Evolutionary conservation across 2,329 filamentous ascomycete genomes (phyloP).

Genomic region (Geosmithia putterillii): DNA sequence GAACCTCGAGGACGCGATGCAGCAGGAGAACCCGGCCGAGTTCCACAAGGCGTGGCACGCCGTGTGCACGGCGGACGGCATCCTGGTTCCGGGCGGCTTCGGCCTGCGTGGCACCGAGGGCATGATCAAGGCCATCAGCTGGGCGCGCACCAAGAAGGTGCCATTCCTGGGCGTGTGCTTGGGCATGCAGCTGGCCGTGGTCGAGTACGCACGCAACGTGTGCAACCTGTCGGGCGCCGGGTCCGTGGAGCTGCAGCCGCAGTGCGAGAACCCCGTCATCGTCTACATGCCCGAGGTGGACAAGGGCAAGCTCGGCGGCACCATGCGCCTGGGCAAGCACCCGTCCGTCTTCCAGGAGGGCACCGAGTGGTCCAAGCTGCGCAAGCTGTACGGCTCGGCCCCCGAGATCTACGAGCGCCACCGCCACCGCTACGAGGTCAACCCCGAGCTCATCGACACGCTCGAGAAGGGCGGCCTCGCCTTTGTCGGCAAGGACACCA

Average conservation of each 20-base stretch:
- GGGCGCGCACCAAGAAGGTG: constrained; percentile 68
- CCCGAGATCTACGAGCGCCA: constrained; percentile 59
- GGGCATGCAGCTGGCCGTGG: constrained; percentile 85
- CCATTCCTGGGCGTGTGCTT: constrained; percentile 76
- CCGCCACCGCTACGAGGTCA: constrained; percentile 84
- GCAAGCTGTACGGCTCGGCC: constrained; percentile 56
- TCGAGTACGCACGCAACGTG: constrained; percentile 73
- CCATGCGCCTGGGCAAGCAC: constrained; percentile 73
- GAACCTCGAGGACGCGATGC: constrained; percentile 60
- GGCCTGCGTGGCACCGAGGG: constrained; percentile 74
- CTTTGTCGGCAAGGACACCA: constrained; percentile 72
- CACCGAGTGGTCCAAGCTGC: constrained; percentile 68
- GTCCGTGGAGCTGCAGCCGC: constrained; percentile 41
- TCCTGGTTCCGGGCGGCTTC: constrained; percentile 64
- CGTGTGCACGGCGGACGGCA: constrained; percentile 56
- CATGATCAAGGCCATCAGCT: constrained; percentile 80
- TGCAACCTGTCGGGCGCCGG: constrained; percentile 48
- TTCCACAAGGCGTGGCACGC: constrained; percentile 82
- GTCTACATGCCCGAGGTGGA: constrained; percentile 89
- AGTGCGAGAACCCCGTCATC: constrained; percentile 57
- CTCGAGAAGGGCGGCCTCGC: constrained; percentile 58
- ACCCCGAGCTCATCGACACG: constrained; percentile 60
- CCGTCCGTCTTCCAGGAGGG: constrained; percentile 63
- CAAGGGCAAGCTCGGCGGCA: constrained; percentile 58
- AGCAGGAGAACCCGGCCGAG: constrained; percentile 50